Percentiles rank a stretch among this genome's conserved stretches.
Conservation (phyloP, 78 protist genomes). For the slime mould (Dictyostelium discoideum) region DNA sequence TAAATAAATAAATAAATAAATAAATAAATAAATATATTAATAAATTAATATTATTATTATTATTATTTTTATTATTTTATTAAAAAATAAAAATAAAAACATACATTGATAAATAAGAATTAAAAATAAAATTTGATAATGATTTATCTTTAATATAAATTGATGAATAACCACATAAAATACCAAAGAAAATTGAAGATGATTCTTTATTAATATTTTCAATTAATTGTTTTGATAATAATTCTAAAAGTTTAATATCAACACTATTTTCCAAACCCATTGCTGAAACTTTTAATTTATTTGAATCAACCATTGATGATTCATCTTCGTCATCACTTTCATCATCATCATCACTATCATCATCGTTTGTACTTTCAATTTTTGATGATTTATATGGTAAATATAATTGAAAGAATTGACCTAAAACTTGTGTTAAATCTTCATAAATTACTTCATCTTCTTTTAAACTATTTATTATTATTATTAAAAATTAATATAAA, state of each 20-base stretch:
- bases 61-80: background rate
- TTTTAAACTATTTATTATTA: background rate
- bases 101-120: constrained; percentile 16
- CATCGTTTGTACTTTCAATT: constrained; percentile 29
- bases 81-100: background rate
- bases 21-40: background rate
- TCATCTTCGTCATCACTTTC: constrained; percentile 16
- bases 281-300: background rate
- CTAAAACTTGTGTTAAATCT: constrained; percentile 40
- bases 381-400: constrained; percentile 39
- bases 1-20: background rate
- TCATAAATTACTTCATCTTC: background rate
- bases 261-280: background rate
- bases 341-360: constrained; percentile 5
- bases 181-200: constrained; percentile 10
- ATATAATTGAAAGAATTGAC: constrained; percentile 41
- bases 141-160: background rate
- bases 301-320: background rate
- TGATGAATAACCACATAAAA: background rate
- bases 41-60: background rate
- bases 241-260: background rate
- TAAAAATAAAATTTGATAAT: background rate
- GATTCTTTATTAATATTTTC: constrained; percentile 18
- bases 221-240: background rate
- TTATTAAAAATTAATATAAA: background rate